Percentiles rank a stretch among this genome's conserved stretches.
Conservation (phyloP, 345 rosid species). For the Sapria himalayana region DNA sequence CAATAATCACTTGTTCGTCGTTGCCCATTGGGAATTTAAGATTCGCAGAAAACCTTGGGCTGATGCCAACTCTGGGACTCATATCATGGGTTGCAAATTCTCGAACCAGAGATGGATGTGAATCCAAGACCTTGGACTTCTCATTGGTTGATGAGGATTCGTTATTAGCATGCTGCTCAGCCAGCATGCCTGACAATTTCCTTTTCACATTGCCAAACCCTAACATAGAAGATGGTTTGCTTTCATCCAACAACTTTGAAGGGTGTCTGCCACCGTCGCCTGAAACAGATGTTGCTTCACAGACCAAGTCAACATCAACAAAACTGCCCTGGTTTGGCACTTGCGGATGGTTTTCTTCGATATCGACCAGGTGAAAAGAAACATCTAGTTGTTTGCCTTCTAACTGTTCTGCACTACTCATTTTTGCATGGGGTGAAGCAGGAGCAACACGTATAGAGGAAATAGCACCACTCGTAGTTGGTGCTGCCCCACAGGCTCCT, state of each 20-base stretch:
- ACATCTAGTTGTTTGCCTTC: no score
- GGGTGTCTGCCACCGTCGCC: constrained; percentile 17
- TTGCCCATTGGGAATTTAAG: constrained; percentile 11
- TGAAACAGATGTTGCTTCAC: constrained; percentile 22
- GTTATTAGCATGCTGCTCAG: constrained; percentile 46
- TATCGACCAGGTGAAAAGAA: no score
- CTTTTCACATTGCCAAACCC: constrained; percentile 40
- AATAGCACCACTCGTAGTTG: constrained; percentile 23
- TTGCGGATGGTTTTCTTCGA: no score
- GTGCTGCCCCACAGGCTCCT: constrained; percentile 16
- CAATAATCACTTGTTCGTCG: constrained; percentile 26
- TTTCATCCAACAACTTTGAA: constrained; percentile 34
- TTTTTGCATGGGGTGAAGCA: no score
- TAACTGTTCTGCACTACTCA: no score
- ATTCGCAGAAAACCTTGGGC: constrained; percentile 7
- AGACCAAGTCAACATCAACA: no score
- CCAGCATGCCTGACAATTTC: constrained; percentile 30
- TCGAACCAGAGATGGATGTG: constrained; percentile 55
- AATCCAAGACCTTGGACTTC: constrained; percentile 44
- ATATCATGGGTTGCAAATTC: constrained; percentile 27
- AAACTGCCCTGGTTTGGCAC: no score
- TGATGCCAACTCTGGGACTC: constrained; percentile 38
- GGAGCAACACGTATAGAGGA: no score
- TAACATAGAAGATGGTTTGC: constrained; percentile 70
- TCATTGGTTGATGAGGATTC: constrained; percentile 57